Percentiles rank a stretch among this genome's conserved stretches.
phyloP scores from a whole-genome alignment of 2,329 filamentous ascomycete species.

The Ophiognomonia clavigignenti-juglandacearum region DNA sequence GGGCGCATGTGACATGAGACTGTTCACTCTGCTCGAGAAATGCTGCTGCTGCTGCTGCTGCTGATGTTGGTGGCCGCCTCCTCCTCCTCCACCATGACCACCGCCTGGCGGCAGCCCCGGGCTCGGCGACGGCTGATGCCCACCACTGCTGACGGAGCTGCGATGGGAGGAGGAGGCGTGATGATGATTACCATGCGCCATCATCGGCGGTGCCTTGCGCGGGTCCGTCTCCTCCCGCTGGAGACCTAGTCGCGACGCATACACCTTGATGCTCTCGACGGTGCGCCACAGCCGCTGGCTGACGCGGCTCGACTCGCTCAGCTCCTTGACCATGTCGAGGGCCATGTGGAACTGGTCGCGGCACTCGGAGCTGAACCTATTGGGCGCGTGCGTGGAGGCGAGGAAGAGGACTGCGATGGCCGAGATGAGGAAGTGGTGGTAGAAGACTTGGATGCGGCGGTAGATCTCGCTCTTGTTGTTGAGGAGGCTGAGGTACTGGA shows the following conservation, averaged over 20 bases:
- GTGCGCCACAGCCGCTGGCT: conserved; percentile 71
- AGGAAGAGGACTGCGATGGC: conserved; percentile 73
- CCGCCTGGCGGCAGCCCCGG: conserved; percentile 1
- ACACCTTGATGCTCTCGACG: conserved; percentile 64
- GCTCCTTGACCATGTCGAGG: conserved; percentile 66
- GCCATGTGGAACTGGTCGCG: conserved; percentile 77
- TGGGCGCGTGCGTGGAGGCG: conserved; percentile 69
- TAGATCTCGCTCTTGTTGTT: conserved; percentile 71
- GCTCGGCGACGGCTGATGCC: conserved; percentile 6
- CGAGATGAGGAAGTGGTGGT: conserved; percentile 74
- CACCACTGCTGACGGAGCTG: conserved; percentile 11
- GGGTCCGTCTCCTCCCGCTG: conserved; percentile 42
- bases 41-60: neutral
- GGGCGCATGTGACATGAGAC: conserved; percentile 13
- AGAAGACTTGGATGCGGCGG: conserved; percentile 66
- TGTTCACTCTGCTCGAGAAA: conserved; percentile 10
- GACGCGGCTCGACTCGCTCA: conserved; percentile 67
- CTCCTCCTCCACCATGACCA: no score
- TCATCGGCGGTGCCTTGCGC: conserved; percentile 37
- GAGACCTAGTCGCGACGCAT: conserved; percentile 65
- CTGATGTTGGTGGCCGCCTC: neutral
- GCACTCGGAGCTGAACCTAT: conserved; percentile 63
- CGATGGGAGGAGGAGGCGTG: conserved; percentile 1
- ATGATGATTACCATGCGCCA: conserved; percentile 50
- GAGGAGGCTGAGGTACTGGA: conserved; percentile 62